Percentiles rank a stretch among this genome's conserved stretches.
Conservation (phyloP, 345 rosid genomes). For the Eucalyptus cloeziana region DNA sequence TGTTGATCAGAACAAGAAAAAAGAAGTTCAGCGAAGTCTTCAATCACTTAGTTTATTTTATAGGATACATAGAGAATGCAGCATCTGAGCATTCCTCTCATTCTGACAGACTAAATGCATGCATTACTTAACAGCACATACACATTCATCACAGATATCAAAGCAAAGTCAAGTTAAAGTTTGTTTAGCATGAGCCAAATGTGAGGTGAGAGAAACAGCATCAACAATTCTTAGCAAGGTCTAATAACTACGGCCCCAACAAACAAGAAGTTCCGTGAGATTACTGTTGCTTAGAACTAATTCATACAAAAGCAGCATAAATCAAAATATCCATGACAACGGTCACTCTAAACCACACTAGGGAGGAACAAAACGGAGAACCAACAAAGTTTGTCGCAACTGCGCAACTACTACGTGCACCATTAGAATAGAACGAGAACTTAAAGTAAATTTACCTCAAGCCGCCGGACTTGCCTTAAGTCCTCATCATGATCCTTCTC, state of each 20-base stretch:
- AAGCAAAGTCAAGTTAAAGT: background rate
- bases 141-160: background rate
- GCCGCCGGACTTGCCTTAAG: slow-evolving; percentile 41
- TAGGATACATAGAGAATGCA: background rate
- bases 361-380: background rate
- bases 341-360: background rate
- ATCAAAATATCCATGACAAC: background rate
- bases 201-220: background rate
- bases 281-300: background rate
- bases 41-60: background rate
- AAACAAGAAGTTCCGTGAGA: background rate
- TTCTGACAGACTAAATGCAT: background rate
- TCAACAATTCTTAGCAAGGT: background rate
- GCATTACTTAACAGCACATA: background rate
- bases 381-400: background rate
- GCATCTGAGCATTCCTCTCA: background rate
- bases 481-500: slow-evolving; percentile 28
- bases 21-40: background rate
- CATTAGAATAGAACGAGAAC: background rate
- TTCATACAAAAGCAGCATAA: background rate
- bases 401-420: background rate
- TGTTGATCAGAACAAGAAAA: background rate
- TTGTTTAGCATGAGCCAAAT: background rate
- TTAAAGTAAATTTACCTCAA: slow-evolving; percentile 51
- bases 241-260: background rate